Base-by-base conservation (phyloP, 208 protist genomes). In the Trypanosoma lewisi region DNA sequence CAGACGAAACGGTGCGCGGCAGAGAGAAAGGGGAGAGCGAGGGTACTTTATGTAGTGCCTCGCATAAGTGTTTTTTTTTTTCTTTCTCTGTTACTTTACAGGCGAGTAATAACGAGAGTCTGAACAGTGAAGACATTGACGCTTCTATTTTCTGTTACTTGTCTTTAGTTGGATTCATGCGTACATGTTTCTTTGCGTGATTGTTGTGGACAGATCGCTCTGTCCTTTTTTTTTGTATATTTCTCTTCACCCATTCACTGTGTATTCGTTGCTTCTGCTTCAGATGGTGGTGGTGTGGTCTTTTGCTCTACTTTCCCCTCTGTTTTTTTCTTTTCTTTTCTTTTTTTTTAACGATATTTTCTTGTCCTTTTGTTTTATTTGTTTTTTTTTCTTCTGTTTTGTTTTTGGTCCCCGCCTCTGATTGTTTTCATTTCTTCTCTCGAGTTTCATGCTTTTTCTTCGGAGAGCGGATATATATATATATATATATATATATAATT, bases 261-360 rank as follows among this genome's bases (percentile, higher is more conserved):
- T 50, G 19, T 53, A 44, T 23, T 33, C 36, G 42, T 21, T 53
- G 45, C 34, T 53, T 23, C 30, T 52, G 6, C 30, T 53, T 4
- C 3, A 30, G 52, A 2, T 45, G 30, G 5, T 44, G 30, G 31
- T 58, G 27, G 17, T 2, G 17, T 2, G 42, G 16, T 47, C 3
- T 5, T 63, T 68, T 30, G 59, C 33, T 64, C 9, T 47, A 16
- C 70, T 39, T 70, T 34, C 14, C 56, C 56, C 45, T 65, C 59
- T 65, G 23, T 28, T 73, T 31, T 69, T 58, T 60, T 55, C 58
- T 21, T 45, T 47, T 51, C 47, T 54, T 50, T 52, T 70, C 16
- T 64, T 71, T 70, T 49, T 49, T 41, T 62, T 69, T 61, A n/a
- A n/a, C n/a, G n/a, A n/a, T n/a, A n/a, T n/a, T 44, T 12, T 17